Base-by-base conservation (phyloP, 2,329 filamentous ascomycete genomes). In the Eutypa lata region DNA sequence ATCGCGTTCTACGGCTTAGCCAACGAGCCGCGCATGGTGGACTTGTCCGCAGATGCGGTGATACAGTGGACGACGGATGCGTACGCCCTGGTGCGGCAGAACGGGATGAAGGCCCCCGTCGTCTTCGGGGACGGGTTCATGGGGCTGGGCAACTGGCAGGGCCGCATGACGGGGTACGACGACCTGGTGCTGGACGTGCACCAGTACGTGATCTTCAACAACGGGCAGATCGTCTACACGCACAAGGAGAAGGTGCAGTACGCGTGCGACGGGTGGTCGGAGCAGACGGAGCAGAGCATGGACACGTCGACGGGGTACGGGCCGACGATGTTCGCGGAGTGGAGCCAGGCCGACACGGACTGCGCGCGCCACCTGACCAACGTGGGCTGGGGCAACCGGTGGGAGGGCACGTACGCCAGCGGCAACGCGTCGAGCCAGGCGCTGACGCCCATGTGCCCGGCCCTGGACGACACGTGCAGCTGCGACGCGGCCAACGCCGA, bases 161-260 rank as follows among this genome's bases (percentile, higher is more conserved):
- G 90, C 40, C 80, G 89, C 68, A 81, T 97, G 61, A 82, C 88
- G 60, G 78, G 80, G 21, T 81, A 89, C 65, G 78, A 87, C 46
- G 82, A 86, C 58, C 77, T 97, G 59, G 82, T 96, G 18, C 83
- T 99, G n/a, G 94, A 99, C 72, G 94, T 95, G 37, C 94, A 99
- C 73, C 93, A 97, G 71, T 99, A 99, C 71, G 90, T 96, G 65
- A 97, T 97, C 71, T 99, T 99, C 81, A 97, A 99, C 78, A 83
- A 84, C 38, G 86, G 88, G 59, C 90, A 96, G 71, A 88, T 99
- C 65, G 82, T 84, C 47, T 87, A 88, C 65, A 87, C 87, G 52
- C 94, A 97, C 74, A 80, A 86, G 51, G 81, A 87, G 60, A 97
- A 97, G 74, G 80, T 97, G 53, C 78, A 88, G 55, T 95, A 96